A percentile compares a stretch with the other conserved stretches of the same genome.
Evolutionary conservation across 306 rosid species (phyloP).

Genomic region (Pterocarpus macrocarpus): DNA sequence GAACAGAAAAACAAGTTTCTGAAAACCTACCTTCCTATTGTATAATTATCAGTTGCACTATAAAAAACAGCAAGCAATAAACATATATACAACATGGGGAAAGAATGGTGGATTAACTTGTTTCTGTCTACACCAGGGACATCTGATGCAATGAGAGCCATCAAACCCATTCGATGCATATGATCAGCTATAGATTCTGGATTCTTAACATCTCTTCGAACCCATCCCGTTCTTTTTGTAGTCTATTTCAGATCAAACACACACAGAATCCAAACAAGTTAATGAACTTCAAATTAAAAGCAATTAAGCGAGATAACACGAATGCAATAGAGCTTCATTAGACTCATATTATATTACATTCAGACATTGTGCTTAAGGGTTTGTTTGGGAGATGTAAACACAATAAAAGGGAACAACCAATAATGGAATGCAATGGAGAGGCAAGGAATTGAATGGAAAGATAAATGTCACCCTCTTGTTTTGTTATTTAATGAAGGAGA

Average conservation of each 20-base stretch:
- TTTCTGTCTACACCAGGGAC: slow-evolving; percentile 80
- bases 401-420: neutral
- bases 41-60: neutral
- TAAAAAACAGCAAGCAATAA: neutral
- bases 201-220: slow-evolving; percentile 62
- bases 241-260: slow-evolving; percentile 56
- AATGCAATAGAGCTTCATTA: slow-evolving; percentile 3
- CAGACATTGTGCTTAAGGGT: neutral
- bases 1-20: slow-evolving; percentile 7
- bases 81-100: neutral
- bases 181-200: slow-evolving; percentile 95
- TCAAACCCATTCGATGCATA: slow-evolving; percentile 89
- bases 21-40: slow-evolving; percentile 16
- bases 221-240: slow-evolving; percentile 90
- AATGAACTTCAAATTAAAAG: neutral
- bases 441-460: too few relatives aligned
- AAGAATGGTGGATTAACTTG: slow-evolving; percentile 59
- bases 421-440: too few relatives aligned
- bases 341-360: neutral
- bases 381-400: neutral
- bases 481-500: too few relatives aligned
- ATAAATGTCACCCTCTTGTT: too few relatives aligned
- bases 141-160: slow-evolving; percentile 89
- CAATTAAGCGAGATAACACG: neutral
- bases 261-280: slow-evolving; percentile 2